These are phyloP conservation scores for Colletotrichum liriopes DNA, from an alignment of 2,329 filamentous ascomycete species.

Conservation along the genomic window DNA sequence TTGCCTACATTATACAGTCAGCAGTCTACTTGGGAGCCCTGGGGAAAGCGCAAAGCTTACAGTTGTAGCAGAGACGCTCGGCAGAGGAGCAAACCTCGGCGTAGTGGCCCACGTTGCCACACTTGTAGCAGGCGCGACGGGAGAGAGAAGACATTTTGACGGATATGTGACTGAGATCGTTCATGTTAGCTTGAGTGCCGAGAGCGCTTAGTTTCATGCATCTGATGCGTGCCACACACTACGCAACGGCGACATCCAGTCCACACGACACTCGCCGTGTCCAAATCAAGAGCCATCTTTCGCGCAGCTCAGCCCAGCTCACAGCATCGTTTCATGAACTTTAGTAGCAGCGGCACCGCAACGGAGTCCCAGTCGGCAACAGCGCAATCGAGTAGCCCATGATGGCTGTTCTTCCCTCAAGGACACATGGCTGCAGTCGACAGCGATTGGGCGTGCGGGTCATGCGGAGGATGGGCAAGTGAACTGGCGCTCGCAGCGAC, in stretches of 20 bases:
- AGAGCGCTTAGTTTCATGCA: neutral
- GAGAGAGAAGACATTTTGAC: constrained; percentile 82
- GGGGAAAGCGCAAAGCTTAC: constrained; percentile 67
- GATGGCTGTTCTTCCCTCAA: neutral
- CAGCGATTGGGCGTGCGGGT: neutral
- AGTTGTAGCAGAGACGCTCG: constrained; percentile 99
- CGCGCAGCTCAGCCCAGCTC: neutral
- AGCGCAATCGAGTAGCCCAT: neutral
- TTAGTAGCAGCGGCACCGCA: neutral
- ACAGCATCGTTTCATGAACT: neutral
- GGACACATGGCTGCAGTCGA: neutral
- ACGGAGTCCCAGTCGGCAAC: neutral
- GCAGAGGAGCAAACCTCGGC: constrained; percentile 96
- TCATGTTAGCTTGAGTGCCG: constrained; percentile 45
- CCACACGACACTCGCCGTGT: neutral
- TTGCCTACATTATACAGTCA: constrained; percentile 70
- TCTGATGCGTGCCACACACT: neutral
- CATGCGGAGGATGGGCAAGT: neutral
- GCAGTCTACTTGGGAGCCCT: neutral
- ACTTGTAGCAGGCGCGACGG: constrained; percentile 87
- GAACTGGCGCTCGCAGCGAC: neutral
- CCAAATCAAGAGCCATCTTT: neutral
- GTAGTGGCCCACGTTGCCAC: constrained; percentile 86
- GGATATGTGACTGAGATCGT: constrained; percentile 31
- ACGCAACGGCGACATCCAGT: too few relatives aligned